Evolutionary conservation across 2,329 filamentous ascomycete genomes (phyloP).

Genomic region (Zasmidium cellare): DNA sequence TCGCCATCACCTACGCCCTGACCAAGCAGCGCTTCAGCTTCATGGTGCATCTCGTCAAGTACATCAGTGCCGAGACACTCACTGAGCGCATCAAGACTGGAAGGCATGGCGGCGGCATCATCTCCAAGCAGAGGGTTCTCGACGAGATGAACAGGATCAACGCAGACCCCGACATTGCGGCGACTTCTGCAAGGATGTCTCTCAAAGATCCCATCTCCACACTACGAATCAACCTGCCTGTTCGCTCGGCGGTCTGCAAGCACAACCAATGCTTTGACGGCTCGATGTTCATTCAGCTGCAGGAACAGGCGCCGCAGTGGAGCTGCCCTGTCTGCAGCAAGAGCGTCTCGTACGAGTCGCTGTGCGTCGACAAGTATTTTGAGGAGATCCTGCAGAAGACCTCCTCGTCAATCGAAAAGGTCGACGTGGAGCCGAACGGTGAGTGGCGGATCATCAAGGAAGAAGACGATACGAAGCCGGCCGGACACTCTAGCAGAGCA

Average conservation of each 20-base stretch:
- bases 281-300: conserved; percentile 84
- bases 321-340: conserved; percentile 93
- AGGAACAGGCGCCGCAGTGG: conserved; percentile 97
- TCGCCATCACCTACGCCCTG: conserved; percentile 88
- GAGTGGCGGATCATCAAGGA: conserved; percentile 63
- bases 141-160: conserved; percentile 76
- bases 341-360: conserved; percentile 71
- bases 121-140: conserved; percentile 79
- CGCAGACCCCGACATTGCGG: conserved; percentile 78
- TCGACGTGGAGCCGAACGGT: conserved; percentile 86
- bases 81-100: conserved; percentile 65
- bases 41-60: conserved; percentile 72
- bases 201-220: conserved; percentile 91
- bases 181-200: conserved; percentile 84
- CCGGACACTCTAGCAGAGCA: conserved; percentile 38
- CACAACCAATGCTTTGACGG: conserved; percentile 97
- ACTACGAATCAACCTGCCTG: conserved; percentile 75
- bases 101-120: conserved; percentile 54
- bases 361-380: conserved; percentile 90
- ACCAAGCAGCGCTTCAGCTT: conserved; percentile 71
- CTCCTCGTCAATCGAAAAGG: conserved; percentile 70
- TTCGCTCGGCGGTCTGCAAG: conserved; percentile 74
- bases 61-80: conserved; percentile 69
- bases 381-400: conserved; percentile 81
- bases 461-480: conserved; percentile 40